Base-by-base conservation (phyloP, 768 basidiomycete genomes). In the Coprinellus micaceus region DNA sequence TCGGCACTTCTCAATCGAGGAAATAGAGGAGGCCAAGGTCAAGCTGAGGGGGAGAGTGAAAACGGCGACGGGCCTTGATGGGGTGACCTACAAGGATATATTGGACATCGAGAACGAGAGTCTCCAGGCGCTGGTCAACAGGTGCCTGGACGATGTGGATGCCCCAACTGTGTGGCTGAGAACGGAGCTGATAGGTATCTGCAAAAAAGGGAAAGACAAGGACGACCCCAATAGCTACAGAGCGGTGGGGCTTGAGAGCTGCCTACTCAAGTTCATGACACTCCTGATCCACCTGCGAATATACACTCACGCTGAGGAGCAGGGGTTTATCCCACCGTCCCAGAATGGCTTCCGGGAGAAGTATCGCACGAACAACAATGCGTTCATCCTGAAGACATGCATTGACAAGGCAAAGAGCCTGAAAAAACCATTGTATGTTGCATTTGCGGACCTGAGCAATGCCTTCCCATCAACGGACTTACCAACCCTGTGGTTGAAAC, bases 401-500 rank as follows among this genome's bases (percentile, higher is more conserved):
- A 61, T 64, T 12, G 67, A 68, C 4, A 50, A 50, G 22, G 66
- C 66, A n/a, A 41, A 53, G 25, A 59, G 57, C 3, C 39, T 56
- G 17, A 52, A 53, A 2, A 62, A 59, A 36, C 19, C 66, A 17
- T 60, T 70, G 0, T 67, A 61, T 56, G 60, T 65, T 4, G 58
- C 51, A 9, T 60, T 63, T 39, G 58, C 58, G 25, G 67, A 70
- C 56, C 26, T 69, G 2, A 67, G 57, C 12, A 73, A 74, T 63
- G 71, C 72, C 10, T 74, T 73, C 56, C 73, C 73, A 0, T 72
- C 67, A 0, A 66, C 66, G 1, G 64, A 74, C 40, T 62, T 65
- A 21, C 54, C 67, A 4, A 66, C 69, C 0, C 60, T 73, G 0
- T 73, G 72, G 71, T n/a, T 63, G 1, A 72, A 72, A 47, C 60